Conservation (phyloP, 1,139 yeast genomes). For the Starmera stellimalicola region DNA sequence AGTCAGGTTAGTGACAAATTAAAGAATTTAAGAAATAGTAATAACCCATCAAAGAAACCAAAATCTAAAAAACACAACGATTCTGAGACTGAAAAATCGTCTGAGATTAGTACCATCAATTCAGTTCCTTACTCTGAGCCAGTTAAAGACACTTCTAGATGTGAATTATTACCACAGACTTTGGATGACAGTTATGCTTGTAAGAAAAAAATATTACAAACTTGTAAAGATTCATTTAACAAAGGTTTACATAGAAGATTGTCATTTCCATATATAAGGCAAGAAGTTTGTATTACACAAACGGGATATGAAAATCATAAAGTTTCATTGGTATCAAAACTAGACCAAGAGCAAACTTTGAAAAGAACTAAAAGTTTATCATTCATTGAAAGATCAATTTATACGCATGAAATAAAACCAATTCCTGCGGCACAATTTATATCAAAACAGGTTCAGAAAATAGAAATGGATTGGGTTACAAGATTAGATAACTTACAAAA, state of each 20-base stretch:
- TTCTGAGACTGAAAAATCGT: neutral
- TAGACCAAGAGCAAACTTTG: conserved; percentile 2
- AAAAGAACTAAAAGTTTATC: conserved; percentile 35
- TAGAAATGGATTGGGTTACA: conserved; percentile 21
- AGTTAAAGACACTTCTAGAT: neutral
- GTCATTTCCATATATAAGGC: conserved; percentile 31
- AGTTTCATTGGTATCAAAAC: conserved; percentile 2
- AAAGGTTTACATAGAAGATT: conserved; percentile 31
- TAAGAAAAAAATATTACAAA: neutral
- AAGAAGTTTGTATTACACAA: conserved; percentile 26
- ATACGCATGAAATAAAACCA: conserved; percentile 22
- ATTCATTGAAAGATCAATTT: conserved; percentile 28
- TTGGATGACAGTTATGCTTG: neutral
- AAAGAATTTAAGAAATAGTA: conserved; percentile 13
- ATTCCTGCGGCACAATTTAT: conserved; percentile 19
- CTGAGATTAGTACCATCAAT: neutral
- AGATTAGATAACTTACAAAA: conserved; percentile 16
- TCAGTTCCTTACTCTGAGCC: neutral
- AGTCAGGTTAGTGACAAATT: conserved; percentile 23
- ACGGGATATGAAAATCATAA: conserved; percentile 18
- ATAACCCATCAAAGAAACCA: conserved; percentile 3
- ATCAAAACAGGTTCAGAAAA: conserved; percentile 21
- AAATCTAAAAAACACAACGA: conserved; percentile 3
- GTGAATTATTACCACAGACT: neutral
- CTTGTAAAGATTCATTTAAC: conserved; percentile 10